Evolutionary conservation across 345 rosid genomes (phyloP), one percentile per base, ranked within the genome.

Genomic region (Aethionema arabicum): DNA sequence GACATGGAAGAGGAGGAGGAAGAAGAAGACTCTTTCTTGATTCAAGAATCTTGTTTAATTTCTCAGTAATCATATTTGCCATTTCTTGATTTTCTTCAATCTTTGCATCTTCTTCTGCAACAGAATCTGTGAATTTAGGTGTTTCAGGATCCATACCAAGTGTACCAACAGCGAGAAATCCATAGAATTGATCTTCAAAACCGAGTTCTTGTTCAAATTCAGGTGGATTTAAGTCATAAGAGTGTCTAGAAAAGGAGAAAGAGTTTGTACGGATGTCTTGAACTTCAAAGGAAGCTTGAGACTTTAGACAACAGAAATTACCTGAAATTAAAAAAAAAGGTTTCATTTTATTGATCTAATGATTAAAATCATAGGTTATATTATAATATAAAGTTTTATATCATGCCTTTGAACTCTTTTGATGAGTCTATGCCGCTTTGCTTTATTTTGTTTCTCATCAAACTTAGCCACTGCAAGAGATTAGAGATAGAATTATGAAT

Each of bases 211-310:
- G 50, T 50, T 64, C 44, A 57, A 7, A 7, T 59, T 11, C 46
- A 7, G 12, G 56, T 49, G 12, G 66, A 8, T 35, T 35, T 11
- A 3, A 3, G 32, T 36, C 32, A 43, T 59, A 69, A 59, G 44
- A 51, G 5, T 7, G 14, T 58, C 7, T 29, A 3, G 16, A 36
- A 39, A 71, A 65, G 45, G 70, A 38, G 49, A 58, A 71, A 12
- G 75, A 71, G 70, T 70, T 49, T 11, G 69, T 70, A 7, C 74
- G 74, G 53, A 63, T 49, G 47, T 70, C 64, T 70, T 70, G 63
- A 40, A 56, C 74, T 4, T 70, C 5, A 60, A 54, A 12, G n/a
- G 31, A 29, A 27, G 50, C 33, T 12, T 35, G 59, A 56, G 69
- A 58, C 50, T 53, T 42, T 13, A 63, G 39, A 48, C 63, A 48